phyloP scores from a whole-genome alignment of 1,139 yeast species.

The Kluyveromyces sp. region DNA sequence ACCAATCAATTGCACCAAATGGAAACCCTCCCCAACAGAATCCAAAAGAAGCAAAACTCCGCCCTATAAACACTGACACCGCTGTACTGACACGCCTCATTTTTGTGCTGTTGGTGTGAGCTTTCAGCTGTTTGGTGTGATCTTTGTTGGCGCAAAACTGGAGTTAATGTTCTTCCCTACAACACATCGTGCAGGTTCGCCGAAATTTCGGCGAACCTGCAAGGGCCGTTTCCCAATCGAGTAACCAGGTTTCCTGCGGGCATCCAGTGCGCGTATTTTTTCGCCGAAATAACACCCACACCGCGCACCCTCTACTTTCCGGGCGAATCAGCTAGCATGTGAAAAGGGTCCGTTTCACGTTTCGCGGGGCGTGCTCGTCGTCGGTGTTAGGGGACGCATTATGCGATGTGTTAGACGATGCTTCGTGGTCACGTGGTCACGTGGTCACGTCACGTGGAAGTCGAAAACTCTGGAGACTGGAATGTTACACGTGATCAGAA shows the following conservation, averaged over 20 bases:
- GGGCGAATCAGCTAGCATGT: no score
- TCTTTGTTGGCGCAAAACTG: background rate
- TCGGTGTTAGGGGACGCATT: no score
- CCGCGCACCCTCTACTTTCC: no score
- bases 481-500: no score
- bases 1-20: background rate
- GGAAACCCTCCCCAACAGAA: background rate
- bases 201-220: background rate
- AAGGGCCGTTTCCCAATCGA: background rate
- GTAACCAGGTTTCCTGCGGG: background rate
- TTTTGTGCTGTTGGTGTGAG: background rate
- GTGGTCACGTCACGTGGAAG: no score
- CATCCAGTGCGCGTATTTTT: background rate
- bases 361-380: no score
- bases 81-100: background rate
- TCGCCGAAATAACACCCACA: background rate
- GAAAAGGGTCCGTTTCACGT: no score
- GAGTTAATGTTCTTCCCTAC: background rate
- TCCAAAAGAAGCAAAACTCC: background rate
- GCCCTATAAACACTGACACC: background rate
- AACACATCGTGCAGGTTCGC: conserved; percentile 1
- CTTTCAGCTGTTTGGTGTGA: no score
- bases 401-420: no score
- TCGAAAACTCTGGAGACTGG: no score
- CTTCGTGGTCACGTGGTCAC: no score